Base-by-base conservation (phyloP, 2,329 filamentous ascomycete species). In the Coniochaeta hoffmannii region DNA sequence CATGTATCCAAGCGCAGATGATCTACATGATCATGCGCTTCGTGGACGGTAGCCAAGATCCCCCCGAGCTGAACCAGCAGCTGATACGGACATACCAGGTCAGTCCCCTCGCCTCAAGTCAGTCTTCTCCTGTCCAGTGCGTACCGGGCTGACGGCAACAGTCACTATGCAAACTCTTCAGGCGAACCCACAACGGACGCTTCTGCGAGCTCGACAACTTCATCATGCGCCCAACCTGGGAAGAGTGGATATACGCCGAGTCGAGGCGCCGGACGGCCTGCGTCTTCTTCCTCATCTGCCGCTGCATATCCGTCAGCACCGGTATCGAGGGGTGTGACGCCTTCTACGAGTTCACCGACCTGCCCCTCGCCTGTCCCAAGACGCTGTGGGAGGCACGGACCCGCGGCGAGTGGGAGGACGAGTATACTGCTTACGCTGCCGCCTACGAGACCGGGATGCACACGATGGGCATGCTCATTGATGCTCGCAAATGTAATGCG, bases 21-120 rank as follows among this genome's bases (percentile, higher is more conserved):
- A 51, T 51, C 28, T 51, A 51, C 28, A 51, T 51, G 49, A 51
- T 51, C 49, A 51, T 51, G 49, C 26, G 49, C 8, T 51, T 31
- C 12, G 49, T 51, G 15, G 49, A 51, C 31, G 49, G 49, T 3
- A 14, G 10, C 8, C 26, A 34, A 19, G 49, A 51, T 12, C 49
- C 26, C 10, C 26, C 26, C n/a, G 49, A 34, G 26, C 22, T 51
- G 26, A 51, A 51, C 31, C 28, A 31, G 28, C 26, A 34, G 49
- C 22, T 51, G 15, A 15, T 51, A 15, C 17, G 26, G 26, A 31
- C 49, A n/a, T 51, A 51, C 19, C 49, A 51, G 44, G 44, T 50
- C 24, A 50, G 44, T 15, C 22, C 24, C 8, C 44, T 8, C 5
- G 36, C 10, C 36, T 19, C n/a, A n/a, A n/a, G n/a, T n/a, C n/a